Evolutionary conservation across 176 grass and related monocot genomes (phyloP), one percentile per base, ranked within the genome.

Genomic region (Oryza longistaminata): DNA sequence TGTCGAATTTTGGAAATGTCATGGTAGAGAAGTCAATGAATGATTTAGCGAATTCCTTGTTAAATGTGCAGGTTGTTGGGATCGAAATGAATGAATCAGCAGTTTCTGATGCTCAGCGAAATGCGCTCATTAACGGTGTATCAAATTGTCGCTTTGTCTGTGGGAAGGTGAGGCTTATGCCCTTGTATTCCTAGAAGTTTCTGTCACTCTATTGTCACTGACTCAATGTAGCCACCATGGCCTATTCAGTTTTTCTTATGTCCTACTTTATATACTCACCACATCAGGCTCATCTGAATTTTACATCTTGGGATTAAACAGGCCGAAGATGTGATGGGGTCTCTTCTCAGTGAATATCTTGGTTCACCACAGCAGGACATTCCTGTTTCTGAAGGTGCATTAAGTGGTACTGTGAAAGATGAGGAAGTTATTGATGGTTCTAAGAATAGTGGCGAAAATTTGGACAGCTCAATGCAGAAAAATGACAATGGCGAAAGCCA

Each of bases 71-170:
- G 95, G 96, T 99, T 77, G 96, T 99, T 53, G 96, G 96, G 27
- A 99, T 99, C 70, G 93, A 99, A 90, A 96, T 99, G 96, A 99
- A 99, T 86, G 91, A 92, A 78, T 96, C 93, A 3, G 93, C 96
- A 31, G 96, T 99, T 81, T 69, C 64, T 69, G 93, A 99, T 94
- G 96, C 96, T 70, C 35, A 96, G 72, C 91, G 81, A 89, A 99
- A 99, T 91, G 96, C 91, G 70, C 73, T 92, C 62, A 89, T 96
- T 82, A 99, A 99, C 35, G 78, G 71, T 74, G 83, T 96, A 86
- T 86, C 86, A 71, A 99, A 94, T 82, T 99, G 91, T 21, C 91
- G 92, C 33, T 99, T 96, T 90, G 87, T 99, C 43, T 96, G 93
- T 50, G 60, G 81, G 12, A 99, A 99, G 92, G 92, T 97, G 77